A percentile compares a stretch with the other conserved stretches of the same genome.
phyloP scores from a whole-genome alignment of 78 protist species.

The Guillardia theta region DNA sequence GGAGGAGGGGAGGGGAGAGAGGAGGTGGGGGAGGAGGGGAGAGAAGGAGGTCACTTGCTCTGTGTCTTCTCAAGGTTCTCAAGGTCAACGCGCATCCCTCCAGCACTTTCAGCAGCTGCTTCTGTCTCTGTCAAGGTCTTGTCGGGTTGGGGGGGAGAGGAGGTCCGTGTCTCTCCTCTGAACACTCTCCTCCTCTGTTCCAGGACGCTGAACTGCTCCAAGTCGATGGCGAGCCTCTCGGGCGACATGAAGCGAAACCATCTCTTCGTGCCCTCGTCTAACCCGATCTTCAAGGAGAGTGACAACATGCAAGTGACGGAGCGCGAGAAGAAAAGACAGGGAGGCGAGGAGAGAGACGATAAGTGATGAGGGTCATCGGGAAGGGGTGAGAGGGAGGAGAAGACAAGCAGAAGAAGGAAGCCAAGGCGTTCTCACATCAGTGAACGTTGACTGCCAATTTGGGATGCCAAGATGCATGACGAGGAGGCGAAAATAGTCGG shows the following conservation, averaged over 20 bases:
- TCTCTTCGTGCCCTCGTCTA: not conserved
- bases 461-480: constrained; percentile 40
- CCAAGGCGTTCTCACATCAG: not conserved
- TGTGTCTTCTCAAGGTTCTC: not conserved
- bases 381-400: not conserved
- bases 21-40: too few relatives aligned
- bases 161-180: not conserved
- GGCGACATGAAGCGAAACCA: constrained; percentile 35
- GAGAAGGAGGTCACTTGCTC: too few relatives aligned
- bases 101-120: not conserved
- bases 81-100: not conserved
- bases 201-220: not conserved
- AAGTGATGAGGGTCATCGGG: not conserved
- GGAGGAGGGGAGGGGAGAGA: too few relatives aligned
- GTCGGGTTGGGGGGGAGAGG: not conserved
- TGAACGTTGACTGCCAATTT: not conserved
- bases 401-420: not conserved
- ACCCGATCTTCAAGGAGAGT: not conserved
- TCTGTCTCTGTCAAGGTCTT: not conserved
- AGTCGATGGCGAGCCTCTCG: constrained; percentile 20
- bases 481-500: constrained; percentile 42
- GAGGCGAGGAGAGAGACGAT: not conserved
- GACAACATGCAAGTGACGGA: not conserved
- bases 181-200: not conserved
- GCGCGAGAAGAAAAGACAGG: not conserved